Percentiles rank a stretch among this genome's conserved stretches.
These are phyloP conservation scores for Ceratocystis cubensis DNA, from an alignment of 2,329 filamentous ascomycete species.

Conservation along the genomic window DNA sequence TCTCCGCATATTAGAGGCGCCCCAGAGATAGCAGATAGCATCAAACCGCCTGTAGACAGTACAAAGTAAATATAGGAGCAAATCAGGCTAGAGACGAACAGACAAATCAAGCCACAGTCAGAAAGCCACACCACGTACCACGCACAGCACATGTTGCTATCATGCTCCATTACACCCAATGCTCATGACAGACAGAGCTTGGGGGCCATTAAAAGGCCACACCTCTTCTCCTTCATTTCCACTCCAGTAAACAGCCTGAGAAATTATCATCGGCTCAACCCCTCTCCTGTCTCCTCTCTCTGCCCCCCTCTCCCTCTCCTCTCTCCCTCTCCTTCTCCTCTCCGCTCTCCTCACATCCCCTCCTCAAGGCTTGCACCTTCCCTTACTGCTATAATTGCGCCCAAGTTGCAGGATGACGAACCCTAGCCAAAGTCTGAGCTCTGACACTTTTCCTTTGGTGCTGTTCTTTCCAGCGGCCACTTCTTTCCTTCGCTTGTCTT, in stretches of 20 bases:
- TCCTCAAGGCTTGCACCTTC: neutral
- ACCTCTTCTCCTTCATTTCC: neutral
- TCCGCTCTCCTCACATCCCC: neutral
- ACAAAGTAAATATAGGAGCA: too few species aligned
- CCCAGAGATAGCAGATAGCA: neutral
- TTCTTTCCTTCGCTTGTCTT: too few species aligned
- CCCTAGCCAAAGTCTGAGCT: neutral
- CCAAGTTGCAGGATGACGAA: neutral
- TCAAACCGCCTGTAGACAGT: too few species aligned
- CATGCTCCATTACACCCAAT: too few species aligned
- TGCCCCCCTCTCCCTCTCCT: neutral
- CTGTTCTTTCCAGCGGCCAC: neutral
- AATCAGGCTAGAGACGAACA: too few species aligned
- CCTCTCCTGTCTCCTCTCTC: neutral
- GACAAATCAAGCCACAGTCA: too few species aligned
- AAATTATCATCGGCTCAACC: constrained; percentile 6
- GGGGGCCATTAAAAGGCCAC: neutral
- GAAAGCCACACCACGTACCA: too few species aligned
- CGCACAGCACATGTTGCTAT: too few species aligned
- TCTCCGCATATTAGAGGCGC: neutral
- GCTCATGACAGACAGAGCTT: neutral
- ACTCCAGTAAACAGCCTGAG: neutral
- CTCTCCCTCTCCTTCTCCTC: neutral
- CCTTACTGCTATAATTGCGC: neutral
- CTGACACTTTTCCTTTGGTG: neutral